These are phyloP conservation scores for Sanghuangporus baumii DNA, from an alignment of 1,284 basidiomycete species.

Conservation along the genomic window DNA sequence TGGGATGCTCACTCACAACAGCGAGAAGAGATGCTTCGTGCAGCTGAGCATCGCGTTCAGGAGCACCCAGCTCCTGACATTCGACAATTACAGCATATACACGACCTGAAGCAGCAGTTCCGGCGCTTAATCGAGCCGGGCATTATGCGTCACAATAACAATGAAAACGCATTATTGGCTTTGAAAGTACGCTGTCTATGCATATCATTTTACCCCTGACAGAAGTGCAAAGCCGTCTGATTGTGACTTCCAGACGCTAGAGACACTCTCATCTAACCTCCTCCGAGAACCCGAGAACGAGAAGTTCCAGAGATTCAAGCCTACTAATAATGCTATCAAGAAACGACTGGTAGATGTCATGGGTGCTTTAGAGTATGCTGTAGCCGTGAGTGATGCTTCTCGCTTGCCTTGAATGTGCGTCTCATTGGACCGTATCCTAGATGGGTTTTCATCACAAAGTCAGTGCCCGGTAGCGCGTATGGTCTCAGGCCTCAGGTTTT, in stretches of 20 bases:
- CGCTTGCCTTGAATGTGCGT: not conserved
- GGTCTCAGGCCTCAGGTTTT: not conserved
- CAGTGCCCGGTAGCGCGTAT: constrained; percentile 10
- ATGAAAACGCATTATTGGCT: constrained; percentile 50
- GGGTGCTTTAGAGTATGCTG: constrained; percentile 71
- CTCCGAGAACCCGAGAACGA: constrained; percentile 61
- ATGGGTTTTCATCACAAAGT: constrained; percentile 68
- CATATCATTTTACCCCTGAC: not conserved
- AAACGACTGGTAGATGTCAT: constrained; percentile 39
- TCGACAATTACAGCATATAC: constrained; percentile 43
- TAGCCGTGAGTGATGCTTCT: constrained; percentile 46
- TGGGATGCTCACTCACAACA: not conserved
- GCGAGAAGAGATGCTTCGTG: constrained; percentile 3
- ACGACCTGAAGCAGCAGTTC: constrained; percentile 63
- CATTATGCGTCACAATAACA: constrained; percentile 67
- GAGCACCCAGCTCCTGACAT: not conserved
- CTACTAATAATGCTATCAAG: constrained; percentile 47
- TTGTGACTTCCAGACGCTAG: constrained; percentile 44
- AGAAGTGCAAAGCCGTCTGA: not conserved
- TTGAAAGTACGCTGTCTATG: constrained; percentile 44
- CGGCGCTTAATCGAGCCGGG: constrained; percentile 71
- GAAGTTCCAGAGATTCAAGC: constrained; percentile 68
- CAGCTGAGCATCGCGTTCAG: constrained; percentile 7
- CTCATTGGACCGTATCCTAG: constrained; percentile 30
- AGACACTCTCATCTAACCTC: constrained; percentile 67